phyloP scores from a whole-genome alignment of 1,284 basidiomycete species.

The Mycena citricolor region DNA sequence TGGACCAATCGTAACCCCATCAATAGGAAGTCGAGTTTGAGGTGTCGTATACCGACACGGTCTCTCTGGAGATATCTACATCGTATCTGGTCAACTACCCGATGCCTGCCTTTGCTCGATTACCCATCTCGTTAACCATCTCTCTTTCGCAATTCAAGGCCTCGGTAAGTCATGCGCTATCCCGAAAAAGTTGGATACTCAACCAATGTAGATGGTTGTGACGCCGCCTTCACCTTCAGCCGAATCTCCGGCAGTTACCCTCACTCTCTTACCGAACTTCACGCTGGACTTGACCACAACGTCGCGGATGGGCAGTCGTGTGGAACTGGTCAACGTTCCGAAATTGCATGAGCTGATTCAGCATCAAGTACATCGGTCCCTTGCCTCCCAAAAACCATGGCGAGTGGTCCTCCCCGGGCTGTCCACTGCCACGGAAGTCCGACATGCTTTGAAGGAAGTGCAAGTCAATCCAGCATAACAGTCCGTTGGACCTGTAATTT shows the following conservation, averaged over 20 bases:
- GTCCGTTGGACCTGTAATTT: slow-evolving; percentile 4
- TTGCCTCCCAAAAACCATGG: slow-evolving; percentile 66
- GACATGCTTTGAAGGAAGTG: slow-evolving; percentile 43
- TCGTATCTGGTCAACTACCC: slow-evolving; percentile 84
- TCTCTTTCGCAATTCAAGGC: slow-evolving; percentile 76
- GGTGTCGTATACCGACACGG: slow-evolving; percentile 65
- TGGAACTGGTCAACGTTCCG: slow-evolving; percentile 80
- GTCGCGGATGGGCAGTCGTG: slow-evolving; percentile 79
- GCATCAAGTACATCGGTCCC: slow-evolving; percentile 61
- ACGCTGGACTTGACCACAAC: slow-evolving; percentile 69
- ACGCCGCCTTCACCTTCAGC: slow-evolving; percentile 49
- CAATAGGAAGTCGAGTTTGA: slow-evolving; percentile 60
- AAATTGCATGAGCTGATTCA: slow-evolving; percentile 82
- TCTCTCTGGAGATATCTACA: slow-evolving; percentile 77
- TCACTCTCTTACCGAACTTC: slow-evolving; percentile 65
- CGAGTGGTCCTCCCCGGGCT: slow-evolving; percentile 69
- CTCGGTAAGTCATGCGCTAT: slow-evolving; percentile 44
- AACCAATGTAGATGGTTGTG: slow-evolving; percentile 43
- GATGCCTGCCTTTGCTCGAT: slow-evolving; percentile 72
- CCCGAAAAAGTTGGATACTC: too few relatives aligned
- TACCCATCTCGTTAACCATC: slow-evolving; percentile 77
- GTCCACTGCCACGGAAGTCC: slow-evolving; percentile 43
- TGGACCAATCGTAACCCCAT: slow-evolving; percentile 2
- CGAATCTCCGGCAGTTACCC: slow-evolving; percentile 51
- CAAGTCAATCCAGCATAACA: slow-evolving; percentile 27